Evolutionary conservation across 257 asterid genomes (phyloP), one percentile per base, ranked within the genome.

Genomic region (Penstemon davidsonii): DNA sequence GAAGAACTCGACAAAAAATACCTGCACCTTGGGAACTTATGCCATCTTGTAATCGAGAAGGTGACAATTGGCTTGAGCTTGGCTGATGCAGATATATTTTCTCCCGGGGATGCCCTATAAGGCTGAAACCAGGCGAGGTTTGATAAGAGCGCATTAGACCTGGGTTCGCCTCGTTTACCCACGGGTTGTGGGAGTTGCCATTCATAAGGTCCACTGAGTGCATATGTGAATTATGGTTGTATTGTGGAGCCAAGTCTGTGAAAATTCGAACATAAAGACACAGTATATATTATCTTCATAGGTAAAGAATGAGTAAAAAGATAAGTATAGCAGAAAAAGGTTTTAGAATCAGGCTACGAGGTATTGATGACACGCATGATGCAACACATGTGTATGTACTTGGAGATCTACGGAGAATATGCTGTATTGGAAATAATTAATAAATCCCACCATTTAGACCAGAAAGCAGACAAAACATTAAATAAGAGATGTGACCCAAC

Each of bases 11-110:
- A 56, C 59, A 36, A 42, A 46, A 41, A 41, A 60, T n/a, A 69
- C 74, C 74, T 69, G 74, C 61, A 60, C 25, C 41, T 0, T 19
- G 61, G 44, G 51, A 6, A 60, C 18, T 69, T 50, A n/a, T 60
- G 68, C 45, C 61, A 49, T 61, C 59, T 60, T 59, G 68, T 52
- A 60, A 11, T 10, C 12, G 52, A 45, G 62, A 50, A 50, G 61
- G 68, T 51, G 60, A 61, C 61, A 60, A 42, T 7, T 60, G 61
- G 36, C 46, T 19, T 5, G 68, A 60, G 61, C 61, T 69, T 69
- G 62, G 60, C 41, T 60, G 54, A 15, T 41, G 60, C 43, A 59
- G 65, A 43, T 25, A 60, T 43, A 49, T 15, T 61, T 54, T 60
- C 45, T 33, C 44, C 36, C 47, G 44, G 51, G 59, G 59, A 39